Percentiles rank a stretch among this genome's conserved stretches.
Conservation (phyloP, 768 basidiomycete species). For the Phaeotremella skinneri region DNA sequence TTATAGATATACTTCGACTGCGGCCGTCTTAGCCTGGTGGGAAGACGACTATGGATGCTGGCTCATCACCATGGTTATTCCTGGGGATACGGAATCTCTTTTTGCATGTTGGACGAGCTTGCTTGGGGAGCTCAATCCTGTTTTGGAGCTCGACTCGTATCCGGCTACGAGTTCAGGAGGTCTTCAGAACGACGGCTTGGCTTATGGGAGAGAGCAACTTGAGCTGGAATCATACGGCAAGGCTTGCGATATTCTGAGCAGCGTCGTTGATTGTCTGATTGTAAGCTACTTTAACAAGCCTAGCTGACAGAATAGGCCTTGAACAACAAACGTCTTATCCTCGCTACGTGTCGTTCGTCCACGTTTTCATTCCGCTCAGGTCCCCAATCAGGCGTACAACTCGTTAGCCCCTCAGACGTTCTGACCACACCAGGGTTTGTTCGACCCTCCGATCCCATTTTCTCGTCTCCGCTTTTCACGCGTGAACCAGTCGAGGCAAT, state of each 20-base stretch:
- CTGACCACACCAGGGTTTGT: constrained; percentile 9
- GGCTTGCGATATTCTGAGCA: constrained; percentile 11
- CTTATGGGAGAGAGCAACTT: not conserved
- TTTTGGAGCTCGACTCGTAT: not conserved
- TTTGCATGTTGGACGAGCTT: not conserved
- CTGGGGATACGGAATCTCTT: not conserved
- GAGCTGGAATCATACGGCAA: constrained; percentile 4
- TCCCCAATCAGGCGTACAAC: not conserved
- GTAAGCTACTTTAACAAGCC: constrained; percentile 13
- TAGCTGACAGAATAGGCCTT: constrained; percentile 8
- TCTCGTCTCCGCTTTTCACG: constrained; percentile 13
- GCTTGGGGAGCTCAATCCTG: not conserved
- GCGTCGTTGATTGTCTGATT: constrained; percentile 16
- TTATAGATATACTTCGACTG: not conserved
- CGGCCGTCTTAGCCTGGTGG: constrained; percentile 25
- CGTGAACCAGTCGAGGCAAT: constrained; percentile 11
- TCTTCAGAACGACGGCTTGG: not conserved
- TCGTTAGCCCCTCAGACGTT: constrained; percentile 6
- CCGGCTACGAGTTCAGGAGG: not conserved
- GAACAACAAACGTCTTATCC: not conserved
- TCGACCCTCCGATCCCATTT: not conserved
- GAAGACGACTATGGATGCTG: constrained; percentile 29
- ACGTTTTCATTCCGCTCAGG: not conserved
- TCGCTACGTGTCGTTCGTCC: constrained; percentile 4
- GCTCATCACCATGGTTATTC: constrained; percentile 2